Conservation (phyloP, 1,284 basidiomycete species). For the Exobasidium cylindrosporum region DNA sequence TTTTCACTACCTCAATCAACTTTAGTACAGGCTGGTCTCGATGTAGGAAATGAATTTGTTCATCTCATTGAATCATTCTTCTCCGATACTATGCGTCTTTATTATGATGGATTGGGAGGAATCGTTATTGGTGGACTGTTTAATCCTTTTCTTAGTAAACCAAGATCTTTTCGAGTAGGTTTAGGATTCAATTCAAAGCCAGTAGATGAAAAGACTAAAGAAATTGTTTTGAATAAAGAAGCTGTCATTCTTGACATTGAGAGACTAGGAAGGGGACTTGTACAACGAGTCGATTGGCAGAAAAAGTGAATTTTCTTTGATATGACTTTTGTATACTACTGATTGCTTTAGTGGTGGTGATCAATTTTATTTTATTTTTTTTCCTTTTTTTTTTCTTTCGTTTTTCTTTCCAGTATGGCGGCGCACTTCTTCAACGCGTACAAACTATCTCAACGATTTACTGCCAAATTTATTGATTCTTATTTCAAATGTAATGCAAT, state of each 20-base stretch:
- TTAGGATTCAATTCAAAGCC: slow-evolving; percentile 74
- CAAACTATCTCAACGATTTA: too few relatives aligned
- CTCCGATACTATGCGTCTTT: slow-evolving; percentile 74
- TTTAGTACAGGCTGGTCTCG: slow-evolving; percentile 60
- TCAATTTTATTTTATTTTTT: not conserved
- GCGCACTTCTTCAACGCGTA: too few relatives aligned
- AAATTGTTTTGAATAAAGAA: slow-evolving; percentile 69
- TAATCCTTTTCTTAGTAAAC: slow-evolving; percentile 65
- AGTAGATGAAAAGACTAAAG: slow-evolving; percentile 10
- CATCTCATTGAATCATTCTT: slow-evolving; percentile 67
- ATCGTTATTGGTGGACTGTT: slow-evolving; percentile 74
- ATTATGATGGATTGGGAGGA: slow-evolving; percentile 81
- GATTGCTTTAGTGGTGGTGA: not conserved
- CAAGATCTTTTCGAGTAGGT: slow-evolving; percentile 72
- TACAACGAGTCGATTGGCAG: slow-evolving; percentile 51
- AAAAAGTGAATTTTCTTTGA: not conserved
- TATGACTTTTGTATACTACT: too few relatives aligned
- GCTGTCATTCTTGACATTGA: slow-evolving; percentile 74
- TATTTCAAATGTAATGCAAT: too few relatives aligned
- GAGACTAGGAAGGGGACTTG: slow-evolving; percentile 71
- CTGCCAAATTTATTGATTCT: too few relatives aligned
- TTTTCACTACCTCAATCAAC: slow-evolving; percentile 17
- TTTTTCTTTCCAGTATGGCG: not conserved
- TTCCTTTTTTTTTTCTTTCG: not conserved
- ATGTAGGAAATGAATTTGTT: slow-evolving; percentile 71